Conservation (phyloP, 345 rosid genomes). For the Lenwebbia sp. region DNA sequence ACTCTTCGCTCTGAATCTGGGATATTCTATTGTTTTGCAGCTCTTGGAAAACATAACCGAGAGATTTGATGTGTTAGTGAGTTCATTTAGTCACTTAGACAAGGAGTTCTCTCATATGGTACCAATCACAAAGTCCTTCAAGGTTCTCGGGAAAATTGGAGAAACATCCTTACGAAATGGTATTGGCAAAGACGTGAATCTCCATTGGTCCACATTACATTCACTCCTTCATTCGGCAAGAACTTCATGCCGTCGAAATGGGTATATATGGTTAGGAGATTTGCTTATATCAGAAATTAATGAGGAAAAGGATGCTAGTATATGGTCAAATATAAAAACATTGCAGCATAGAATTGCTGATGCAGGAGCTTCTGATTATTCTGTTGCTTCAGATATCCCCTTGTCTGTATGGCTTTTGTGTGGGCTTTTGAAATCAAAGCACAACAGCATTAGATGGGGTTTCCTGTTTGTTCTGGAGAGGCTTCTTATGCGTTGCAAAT, state of each 20-base stretch:
- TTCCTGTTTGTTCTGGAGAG: conserved; percentile 81
- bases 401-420: conserved; percentile 77
- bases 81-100: conserved; percentile 86
- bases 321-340: conserved; percentile 63
- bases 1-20: not conserved
- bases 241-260: conserved; percentile 70
- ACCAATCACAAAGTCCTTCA: conserved; percentile 68
- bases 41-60: conserved; percentile 72
- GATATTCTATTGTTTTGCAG: conserved; percentile 28
- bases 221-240: conserved; percentile 95
- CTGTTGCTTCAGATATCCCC: conserved; percentile 64
- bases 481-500: conserved; percentile 94
- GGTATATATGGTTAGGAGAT: conserved; percentile 91
- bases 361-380: conserved; percentile 59
- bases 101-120: conserved; percentile 72
- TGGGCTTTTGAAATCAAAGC: conserved; percentile 86
- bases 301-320: conserved; percentile 43
- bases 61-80: conserved; percentile 66
- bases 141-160: conserved; percentile 45
- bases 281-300: conserved; percentile 88
- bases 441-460: conserved; percentile 73
- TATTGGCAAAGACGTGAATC: conserved; percentile 41
- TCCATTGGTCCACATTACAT: conserved; percentile 82
- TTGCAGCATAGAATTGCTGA: conserved; percentile 58
- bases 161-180: conserved; percentile 28